Evolutionary conservation across 257 asterid species (phyloP).

Genomic region (Solanum arcanum): DNA sequence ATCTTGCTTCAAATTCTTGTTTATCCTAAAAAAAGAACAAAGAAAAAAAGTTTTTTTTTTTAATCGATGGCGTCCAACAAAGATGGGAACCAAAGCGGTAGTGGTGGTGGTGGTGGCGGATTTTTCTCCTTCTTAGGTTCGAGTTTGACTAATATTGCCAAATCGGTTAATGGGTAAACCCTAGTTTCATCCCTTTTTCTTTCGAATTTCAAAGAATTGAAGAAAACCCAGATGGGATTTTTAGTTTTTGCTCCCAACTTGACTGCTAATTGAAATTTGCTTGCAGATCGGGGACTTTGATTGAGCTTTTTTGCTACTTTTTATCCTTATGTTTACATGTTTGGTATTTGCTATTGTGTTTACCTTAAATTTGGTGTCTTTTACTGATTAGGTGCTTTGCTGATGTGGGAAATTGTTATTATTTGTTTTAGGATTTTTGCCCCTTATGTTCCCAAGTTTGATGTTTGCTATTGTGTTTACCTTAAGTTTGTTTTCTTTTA

Average conservation of each 20-base stretch:
- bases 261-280: not conserved
- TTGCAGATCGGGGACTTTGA: not conserved
- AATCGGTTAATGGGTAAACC: slow-evolving; percentile 72
- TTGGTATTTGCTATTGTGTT: not conserved
- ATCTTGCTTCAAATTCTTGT: not conserved
- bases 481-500: not conserved
- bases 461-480: not conserved
- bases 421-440: not conserved
- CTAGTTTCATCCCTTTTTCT: not conserved
- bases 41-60: not conserved
- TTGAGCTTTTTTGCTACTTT: not conserved
- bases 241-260: not conserved
- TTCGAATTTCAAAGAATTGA: not conserved
- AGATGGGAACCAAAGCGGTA: slow-evolving; percentile 24
- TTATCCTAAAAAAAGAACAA: not conserved
- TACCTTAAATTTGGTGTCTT: not conserved
- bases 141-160: slow-evolving; percentile 46
- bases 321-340: not conserved
- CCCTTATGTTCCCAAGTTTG: not conserved
- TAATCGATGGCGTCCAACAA: not conserved
- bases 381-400: not conserved
- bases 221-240: not conserved
- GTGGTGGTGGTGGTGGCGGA: slow-evolving; percentile 24
- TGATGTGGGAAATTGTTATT: not conserved
- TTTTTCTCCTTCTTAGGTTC: slow-evolving; percentile 61